Conservation (phyloP, 441 rosid genomes). For the Syzygium malaccense region DNA sequence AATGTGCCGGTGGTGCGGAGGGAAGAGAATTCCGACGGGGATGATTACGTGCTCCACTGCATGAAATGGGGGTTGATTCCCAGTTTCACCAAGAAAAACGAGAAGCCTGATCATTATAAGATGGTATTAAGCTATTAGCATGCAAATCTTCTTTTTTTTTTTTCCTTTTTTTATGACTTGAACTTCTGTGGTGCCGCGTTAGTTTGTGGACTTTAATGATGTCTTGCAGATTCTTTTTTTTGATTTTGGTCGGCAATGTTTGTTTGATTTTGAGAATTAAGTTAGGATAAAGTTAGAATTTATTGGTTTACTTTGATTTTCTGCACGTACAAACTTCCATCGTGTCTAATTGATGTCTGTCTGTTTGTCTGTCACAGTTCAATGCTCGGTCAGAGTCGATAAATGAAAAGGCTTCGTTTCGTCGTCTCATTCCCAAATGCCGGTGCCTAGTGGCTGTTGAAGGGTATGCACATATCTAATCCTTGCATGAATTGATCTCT, state of each 20-base stretch:
- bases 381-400: constrained; percentile 88
- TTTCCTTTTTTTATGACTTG: neutral
- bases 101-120: constrained; percentile 78
- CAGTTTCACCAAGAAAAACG: constrained; percentile 61
- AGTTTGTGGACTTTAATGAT: neutral
- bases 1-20: constrained; percentile 54
- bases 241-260: neutral
- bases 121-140: constrained; percentile 38
- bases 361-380: constrained; percentile 37
- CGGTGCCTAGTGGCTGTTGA: constrained; percentile 75
- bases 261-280: neutral
- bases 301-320: neutral
- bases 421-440: constrained; percentile 67
- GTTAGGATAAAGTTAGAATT: neutral
- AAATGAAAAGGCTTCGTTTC: constrained; percentile 76
- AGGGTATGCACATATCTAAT: constrained; percentile 42
- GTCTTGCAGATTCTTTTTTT: neutral
- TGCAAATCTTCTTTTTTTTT: neutral
- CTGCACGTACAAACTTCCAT: neutral
- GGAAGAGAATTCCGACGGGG: constrained; percentile 34
- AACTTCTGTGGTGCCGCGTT: neutral
- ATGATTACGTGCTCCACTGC: constrained; percentile 49
- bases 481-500: neutral
- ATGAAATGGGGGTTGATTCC: constrained; percentile 95
- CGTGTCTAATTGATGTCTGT: neutral